Conservation (phyloP, 2,329 filamentous ascomycete species). For the Lasiodiplodia sp. region DNA sequence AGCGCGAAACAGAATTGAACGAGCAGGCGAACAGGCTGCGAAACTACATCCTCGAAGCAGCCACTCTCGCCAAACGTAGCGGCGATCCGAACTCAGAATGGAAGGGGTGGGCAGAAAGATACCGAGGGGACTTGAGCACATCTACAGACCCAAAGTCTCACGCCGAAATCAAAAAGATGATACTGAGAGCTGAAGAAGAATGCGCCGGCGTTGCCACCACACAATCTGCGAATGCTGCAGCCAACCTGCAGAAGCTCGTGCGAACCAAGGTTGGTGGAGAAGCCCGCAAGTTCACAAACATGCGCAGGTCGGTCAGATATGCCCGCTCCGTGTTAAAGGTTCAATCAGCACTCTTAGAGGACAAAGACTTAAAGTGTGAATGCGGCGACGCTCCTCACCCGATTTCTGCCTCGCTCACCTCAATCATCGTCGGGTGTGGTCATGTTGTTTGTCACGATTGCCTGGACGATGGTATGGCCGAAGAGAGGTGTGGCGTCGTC, state of each 20-base stretch:
- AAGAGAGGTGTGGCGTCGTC: constrained; percentile 48
- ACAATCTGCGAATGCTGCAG: constrained; percentile 33
- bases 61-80: not conserved
- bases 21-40: not conserved
- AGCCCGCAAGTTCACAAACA: constrained; percentile 27
- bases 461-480: constrained; percentile 35
- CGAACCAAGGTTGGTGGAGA: not conserved
- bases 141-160: not conserved
- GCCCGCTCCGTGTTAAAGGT: constrained; percentile 33
- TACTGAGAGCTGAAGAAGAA: not conserved
- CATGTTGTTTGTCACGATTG: constrained; percentile 59
- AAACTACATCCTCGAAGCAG: not conserved
- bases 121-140: not conserved
- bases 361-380: not conserved
- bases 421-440: constrained; percentile 15
- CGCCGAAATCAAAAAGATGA: not conserved
- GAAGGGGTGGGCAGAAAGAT: not conserved
- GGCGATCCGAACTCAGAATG: constrained; percentile 2
- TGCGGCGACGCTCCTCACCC: not conserved
- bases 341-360: not conserved
- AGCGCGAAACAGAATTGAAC: not conserved
- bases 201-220: not conserved
- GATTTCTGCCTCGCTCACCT: not conserved
- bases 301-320: constrained; percentile 33
- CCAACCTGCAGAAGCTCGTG: not conserved